phyloP scores from a whole-genome alignment of 2,329 filamentous ascomycete genomes.

The Tolypocladium inflatum region DNA sequence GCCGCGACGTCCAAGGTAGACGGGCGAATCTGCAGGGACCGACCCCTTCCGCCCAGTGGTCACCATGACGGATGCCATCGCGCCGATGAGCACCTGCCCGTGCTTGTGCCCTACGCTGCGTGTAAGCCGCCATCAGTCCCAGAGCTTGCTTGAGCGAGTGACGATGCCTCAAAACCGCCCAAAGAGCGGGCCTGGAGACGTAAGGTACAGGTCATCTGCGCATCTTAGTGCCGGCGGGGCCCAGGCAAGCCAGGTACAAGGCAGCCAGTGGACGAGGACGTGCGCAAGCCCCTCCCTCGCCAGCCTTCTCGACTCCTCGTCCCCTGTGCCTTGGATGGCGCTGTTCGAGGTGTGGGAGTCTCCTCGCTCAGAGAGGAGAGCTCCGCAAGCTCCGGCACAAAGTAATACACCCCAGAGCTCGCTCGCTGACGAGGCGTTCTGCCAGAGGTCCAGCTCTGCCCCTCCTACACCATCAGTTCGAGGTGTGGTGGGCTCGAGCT shows the following conservation, averaged over 20 bases:
- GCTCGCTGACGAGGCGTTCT: background rate
- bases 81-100: background rate
- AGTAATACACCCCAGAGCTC: background rate
- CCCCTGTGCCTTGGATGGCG: background rate
- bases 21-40: background rate
- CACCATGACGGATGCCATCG: background rate
- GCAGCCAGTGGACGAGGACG: conserved; percentile 8
- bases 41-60: background rate
- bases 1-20: background rate
- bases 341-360: background rate
- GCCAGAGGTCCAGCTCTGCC: background rate
- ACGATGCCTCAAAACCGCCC: background rate
- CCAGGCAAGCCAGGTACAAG: conserved; percentile 26
- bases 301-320: background rate
- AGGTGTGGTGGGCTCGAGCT: background rate
- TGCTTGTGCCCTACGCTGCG: background rate
- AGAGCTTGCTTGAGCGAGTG: background rate
- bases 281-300: background rate
- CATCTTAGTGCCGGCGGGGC: conserved; percentile 19
- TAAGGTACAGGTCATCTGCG: conserved; percentile 29
- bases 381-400: background rate
- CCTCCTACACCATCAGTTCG: background rate
- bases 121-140: background rate
- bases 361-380: background rate
- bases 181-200: conserved; percentile 10